phyloP scores from a whole-genome alignment of 768 basidiomycete genomes.

The Suillus clintonianus region DNA sequence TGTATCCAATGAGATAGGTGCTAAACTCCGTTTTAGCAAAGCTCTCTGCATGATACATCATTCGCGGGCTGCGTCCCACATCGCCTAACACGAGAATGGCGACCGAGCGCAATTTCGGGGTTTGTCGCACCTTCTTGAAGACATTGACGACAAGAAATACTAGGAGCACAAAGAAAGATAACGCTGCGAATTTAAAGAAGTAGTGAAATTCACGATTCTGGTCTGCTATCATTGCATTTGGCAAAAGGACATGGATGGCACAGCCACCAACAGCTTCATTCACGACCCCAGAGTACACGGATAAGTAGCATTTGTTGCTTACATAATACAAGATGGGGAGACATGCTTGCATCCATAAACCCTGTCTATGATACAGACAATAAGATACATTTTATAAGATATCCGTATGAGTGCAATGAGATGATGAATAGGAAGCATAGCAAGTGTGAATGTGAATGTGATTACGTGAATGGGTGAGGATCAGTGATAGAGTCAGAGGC shows the following conservation, averaged over 20 bases:
- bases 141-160: conserved; percentile 10
- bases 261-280: neutral
- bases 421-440: too few species aligned
- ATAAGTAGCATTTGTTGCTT: too few species aligned
- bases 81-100: conserved; percentile 93
- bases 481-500: too few species aligned
- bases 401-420: too few species aligned
- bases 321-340: too few species aligned
- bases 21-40: conserved; percentile 79
- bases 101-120: conserved; percentile 60
- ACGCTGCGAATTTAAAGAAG: conserved; percentile 6
- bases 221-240: conserved; percentile 8
- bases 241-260: neutral
- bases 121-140: conserved; percentile 19
- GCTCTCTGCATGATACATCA: conserved; percentile 98
- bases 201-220: neutral
- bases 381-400: too few species aligned
- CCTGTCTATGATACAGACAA: too few species aligned
- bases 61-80: conserved; percentile 92
- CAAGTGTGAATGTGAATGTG: too few species aligned
- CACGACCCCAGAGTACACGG: too few species aligned
- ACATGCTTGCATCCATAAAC: too few species aligned
- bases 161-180: conserved; percentile 16
- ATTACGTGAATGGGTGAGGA: too few species aligned
- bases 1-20: conserved; percentile 84